Base-by-base conservation (phyloP, 2,329 filamentous ascomycete genomes). In the Ophioceras dolichostomum region DNA sequence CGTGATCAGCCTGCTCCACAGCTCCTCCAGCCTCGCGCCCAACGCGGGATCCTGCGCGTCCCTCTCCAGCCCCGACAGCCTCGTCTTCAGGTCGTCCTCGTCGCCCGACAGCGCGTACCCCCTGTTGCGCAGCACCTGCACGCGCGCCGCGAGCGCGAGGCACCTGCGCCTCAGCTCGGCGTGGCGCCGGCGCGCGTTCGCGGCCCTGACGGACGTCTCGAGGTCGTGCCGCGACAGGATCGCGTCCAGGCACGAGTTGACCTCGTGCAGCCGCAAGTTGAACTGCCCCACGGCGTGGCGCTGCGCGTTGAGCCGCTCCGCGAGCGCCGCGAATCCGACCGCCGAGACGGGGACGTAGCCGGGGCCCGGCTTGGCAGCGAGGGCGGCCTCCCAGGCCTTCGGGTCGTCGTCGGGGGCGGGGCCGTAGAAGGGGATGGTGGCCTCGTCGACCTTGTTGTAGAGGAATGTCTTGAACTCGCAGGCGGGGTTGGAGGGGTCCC, bases 401-500 rank as follows among this genome's bases (percentile, higher is more conserved):
- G 79, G 74, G 51, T 88, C 78, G 52, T 91, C 85, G 47, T 73
- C 66, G 1, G 76, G 64, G 13, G 73, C 67, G 2, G 82, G 82
- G 45, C 78, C 73, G 57, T 83, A 88, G 56, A 82, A 87, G 10
- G 82, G 82, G n/a, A 81, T 78, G 52, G 73, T 71, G 37, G 75
- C 72, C 49, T 82, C 75, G 44, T 82, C 78, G 44, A 88, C 83
- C 46, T 83, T 77, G 61, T 91, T 91, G 68, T 91, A 93, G 56
- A 91, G 85, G 64, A 89, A 89, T 52, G 83, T 68, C 56, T 85
- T 82, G 62, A 91, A 86, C 20, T 73, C 74, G 49, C 82, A 87
- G 52, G 75, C 76, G 17, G 75, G 68, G 54, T 68, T 72, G 19
- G 67, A 58, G 1, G 82, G 77, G 43, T 83, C 69, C 84, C 84